Conservation (phyloP, 2,329 filamentous ascomycete species). For the Volutella citrinella region DNA sequence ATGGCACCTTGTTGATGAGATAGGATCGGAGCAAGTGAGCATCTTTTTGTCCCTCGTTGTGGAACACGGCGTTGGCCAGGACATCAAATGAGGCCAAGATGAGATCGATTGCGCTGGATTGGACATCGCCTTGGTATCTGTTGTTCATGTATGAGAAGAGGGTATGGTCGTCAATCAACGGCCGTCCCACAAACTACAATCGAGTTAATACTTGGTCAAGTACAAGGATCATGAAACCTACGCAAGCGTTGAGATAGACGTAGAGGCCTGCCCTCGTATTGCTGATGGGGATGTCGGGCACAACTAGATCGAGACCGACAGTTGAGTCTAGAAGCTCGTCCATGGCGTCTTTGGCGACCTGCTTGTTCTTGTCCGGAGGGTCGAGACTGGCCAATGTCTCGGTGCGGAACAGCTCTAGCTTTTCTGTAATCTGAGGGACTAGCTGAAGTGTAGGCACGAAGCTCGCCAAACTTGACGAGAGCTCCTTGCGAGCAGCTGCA, state of each 20-base stretch:
- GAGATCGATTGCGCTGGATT: conserved; percentile 75
- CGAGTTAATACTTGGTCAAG: no score
- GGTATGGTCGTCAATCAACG: conserved; percentile 75
- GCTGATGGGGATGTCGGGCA: conserved; percentile 64
- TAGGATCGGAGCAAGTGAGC: conserved; percentile 82
- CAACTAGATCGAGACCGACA: conserved; percentile 50
- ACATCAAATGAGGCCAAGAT: conserved; percentile 88
- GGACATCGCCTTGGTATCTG: conserved; percentile 78
- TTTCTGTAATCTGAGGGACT: conserved; percentile 50
- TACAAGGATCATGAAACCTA: no score
- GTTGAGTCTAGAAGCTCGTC: conserved; percentile 57
- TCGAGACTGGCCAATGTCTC: conserved; percentile 55
- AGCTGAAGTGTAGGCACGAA: conserved; percentile 59
- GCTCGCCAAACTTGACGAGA: conserved; percentile 48
- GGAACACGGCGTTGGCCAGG: conserved; percentile 80
- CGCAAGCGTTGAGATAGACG: conserved; percentile 79
- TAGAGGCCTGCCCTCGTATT: conserved; percentile 82
- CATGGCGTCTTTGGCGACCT: conserved; percentile 46
- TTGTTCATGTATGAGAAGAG: conserved; percentile 81
- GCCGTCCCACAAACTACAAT: conserved; percentile 70
- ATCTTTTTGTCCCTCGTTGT: conserved; percentile 50
- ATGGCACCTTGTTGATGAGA: conserved; percentile 66
- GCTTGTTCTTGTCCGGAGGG: conserved; percentile 50
- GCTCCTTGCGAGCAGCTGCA: conserved; percentile 43
- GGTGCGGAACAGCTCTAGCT: conserved; percentile 56